Evolutionary conservation across 192 early-diverging fungal species (phyloP).

Genomic region (Globomyces pollinis-pini): DNA sequence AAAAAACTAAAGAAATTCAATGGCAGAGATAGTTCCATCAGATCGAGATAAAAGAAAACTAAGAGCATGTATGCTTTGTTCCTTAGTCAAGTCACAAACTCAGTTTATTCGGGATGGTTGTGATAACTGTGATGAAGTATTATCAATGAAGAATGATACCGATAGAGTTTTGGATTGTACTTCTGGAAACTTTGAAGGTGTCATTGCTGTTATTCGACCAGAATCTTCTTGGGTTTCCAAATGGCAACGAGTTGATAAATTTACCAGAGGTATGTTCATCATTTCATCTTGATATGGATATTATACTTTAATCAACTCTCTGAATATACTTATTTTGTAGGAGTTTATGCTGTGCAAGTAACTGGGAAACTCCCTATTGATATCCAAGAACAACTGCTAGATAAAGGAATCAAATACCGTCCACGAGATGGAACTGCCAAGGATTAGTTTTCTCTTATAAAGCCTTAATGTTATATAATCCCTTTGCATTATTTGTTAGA

Average conservation of each 20-base stretch:
- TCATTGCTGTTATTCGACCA: conserved; percentile 37
- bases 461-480: background rate
- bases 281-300: no score
- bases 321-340: no score
- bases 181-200: conserved; percentile 37
- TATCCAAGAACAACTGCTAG: conserved; percentile 23
- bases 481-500: no score
- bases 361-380: conserved; percentile 38
- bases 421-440: conserved; percentile 42
- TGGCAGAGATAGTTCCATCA: background rate
- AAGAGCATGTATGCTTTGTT: conserved; percentile 45
- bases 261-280: conserved; percentile 28
- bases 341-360: conserved; percentile 48
- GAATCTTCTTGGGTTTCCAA: conserved; percentile 35
- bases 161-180: conserved; percentile 24
- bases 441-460: conserved; percentile 22
- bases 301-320: no score
- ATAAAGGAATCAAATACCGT: conserved; percentile 37
- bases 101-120: conserved; percentile 37
- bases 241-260: conserved; percentile 48
- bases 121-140: conserved; percentile 45
- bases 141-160: conserved; percentile 18
- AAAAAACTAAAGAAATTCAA: background rate
- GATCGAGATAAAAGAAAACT: conserved; percentile 1
- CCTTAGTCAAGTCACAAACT: conserved; percentile 30